Conservation (phyloP, 2,329 filamentous ascomycete genomes). For the Xylariales sp. region DNA sequence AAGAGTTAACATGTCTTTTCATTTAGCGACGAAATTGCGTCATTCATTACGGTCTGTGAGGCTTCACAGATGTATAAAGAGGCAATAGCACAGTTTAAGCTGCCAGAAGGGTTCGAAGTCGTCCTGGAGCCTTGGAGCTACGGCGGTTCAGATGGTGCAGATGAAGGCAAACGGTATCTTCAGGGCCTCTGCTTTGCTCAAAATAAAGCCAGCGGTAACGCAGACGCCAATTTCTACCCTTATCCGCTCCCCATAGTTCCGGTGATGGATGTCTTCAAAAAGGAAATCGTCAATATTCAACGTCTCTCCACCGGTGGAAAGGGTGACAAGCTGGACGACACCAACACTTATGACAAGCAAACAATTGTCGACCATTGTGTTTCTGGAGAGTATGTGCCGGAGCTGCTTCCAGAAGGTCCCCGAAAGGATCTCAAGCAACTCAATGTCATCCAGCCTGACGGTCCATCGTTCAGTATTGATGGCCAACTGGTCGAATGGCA, state of each 20-base stretch:
- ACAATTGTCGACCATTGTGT: background rate
- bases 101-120: constrained; percentile 39
- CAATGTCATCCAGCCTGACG: constrained; percentile 59
- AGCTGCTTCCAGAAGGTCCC: constrained; percentile 5
- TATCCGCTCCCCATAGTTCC: constrained; percentile 54
- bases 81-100: constrained; percentile 40
- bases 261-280: constrained; percentile 4
- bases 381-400: constrained; percentile 4
- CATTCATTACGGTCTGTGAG: constrained; percentile 34
- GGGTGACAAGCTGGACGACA: constrained; percentile 3
- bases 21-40: constrained; percentile 37
- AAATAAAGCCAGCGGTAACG: constrained; percentile 35
- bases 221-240: constrained; percentile 58
- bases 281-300: constrained; percentile 4
- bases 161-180: constrained; percentile 38
- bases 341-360: constrained; percentile 2
- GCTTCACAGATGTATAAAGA: constrained; percentile 40
- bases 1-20: too few species aligned
- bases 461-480: constrained; percentile 58
- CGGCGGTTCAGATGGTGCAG: constrained; percentile 35
- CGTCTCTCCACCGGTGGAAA: constrained; percentile 4
- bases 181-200: constrained; percentile 47
- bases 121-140: constrained; percentile 66
- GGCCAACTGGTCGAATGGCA: constrained; percentile 54
- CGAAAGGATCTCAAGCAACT: constrained; percentile 52